Evolutionary conservation across 139 green algal genomes (phyloP).

Genomic region (Chlorella sp.): DNA sequence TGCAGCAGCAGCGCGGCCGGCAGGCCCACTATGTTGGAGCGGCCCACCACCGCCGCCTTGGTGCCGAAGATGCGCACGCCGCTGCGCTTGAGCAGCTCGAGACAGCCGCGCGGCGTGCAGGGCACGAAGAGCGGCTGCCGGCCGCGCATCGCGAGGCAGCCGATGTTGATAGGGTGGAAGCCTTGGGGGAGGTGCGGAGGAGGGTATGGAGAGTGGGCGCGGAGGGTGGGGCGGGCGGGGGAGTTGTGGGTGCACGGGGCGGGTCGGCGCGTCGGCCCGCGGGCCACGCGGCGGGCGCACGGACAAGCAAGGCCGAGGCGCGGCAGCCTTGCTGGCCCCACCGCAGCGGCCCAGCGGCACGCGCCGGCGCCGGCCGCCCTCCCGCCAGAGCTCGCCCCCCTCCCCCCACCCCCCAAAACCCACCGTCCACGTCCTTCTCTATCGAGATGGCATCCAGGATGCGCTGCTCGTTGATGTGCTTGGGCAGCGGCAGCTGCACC

Average conservation of each 20-base stretch:
- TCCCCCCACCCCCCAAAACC: no score
- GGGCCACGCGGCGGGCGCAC: no score
- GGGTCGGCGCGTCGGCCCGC: no score
- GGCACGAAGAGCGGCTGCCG: constrained; percentile 77
- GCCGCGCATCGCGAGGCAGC: constrained; percentile 82
- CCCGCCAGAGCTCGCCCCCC: no score
- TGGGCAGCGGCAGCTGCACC: constrained; percentile 87
- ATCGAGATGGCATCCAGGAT: constrained; percentile 84
- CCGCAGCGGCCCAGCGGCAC: no score
- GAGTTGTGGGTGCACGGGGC: no score
- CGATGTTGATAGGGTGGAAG: constrained; percentile 95
- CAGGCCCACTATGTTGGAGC: constrained; percentile 94
- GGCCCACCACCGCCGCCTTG: constrained; percentile 87
- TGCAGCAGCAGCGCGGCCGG: constrained; percentile 84
- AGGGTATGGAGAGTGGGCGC: no score
- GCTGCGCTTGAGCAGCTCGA: constrained; percentile 86
- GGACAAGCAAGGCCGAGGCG: no score
- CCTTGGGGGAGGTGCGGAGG: no score
- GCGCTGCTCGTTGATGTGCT: constrained; percentile 78
- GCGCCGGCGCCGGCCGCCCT: no score
- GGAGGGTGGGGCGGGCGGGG: no score
- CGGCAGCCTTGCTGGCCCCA: no score
- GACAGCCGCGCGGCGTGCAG: constrained; percentile 89
- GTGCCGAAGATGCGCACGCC: constrained; percentile 68
- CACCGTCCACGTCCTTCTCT: constrained; percentile 93